phyloP scores from a whole-genome alignment of 108 stramenopile genomes.

The Cyclotella distinguenda region DNA sequence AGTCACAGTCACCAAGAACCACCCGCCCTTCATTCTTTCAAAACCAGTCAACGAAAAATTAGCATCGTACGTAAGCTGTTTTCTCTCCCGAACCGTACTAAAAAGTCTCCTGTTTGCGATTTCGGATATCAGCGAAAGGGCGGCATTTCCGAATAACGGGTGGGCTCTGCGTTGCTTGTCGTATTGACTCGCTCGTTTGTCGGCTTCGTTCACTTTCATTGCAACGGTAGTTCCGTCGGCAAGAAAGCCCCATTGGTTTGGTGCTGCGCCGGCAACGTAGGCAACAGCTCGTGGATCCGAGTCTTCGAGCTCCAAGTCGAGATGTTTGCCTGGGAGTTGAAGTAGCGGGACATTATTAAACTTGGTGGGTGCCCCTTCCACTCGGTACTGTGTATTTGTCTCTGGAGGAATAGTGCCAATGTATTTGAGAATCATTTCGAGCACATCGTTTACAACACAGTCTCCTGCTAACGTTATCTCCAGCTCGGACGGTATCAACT shows the following conservation, averaged over 20 bases:
- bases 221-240: conserved; percentile 81
- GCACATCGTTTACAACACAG: conserved; percentile 86
- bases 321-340: conserved; percentile 62
- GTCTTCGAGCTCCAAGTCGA: conserved; percentile 91
- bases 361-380: conserved; percentile 35
- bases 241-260: conserved; percentile 91
- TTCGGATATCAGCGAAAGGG: conserved; percentile 83
- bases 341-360: conserved; percentile 65
- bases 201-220: conserved; percentile 56
- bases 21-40: conserved; percentile 92
- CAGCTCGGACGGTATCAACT: conserved; percentile 79
- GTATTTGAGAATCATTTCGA: conserved; percentile 91
- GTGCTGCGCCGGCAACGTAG: conserved; percentile 92
- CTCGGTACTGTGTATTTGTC: conserved; percentile 68
- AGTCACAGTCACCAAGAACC: conserved; percentile 95
- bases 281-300: conserved; percentile 95
- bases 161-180: conserved; percentile 82
- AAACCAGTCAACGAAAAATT: conserved; percentile 92
- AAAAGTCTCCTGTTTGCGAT: conserved; percentile 93
- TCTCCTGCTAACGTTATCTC: conserved; percentile 97
- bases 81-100: conserved; percentile 91
- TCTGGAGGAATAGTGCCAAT: conserved; percentile 91
- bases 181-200: conserved; percentile 75
- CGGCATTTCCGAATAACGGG: conserved; percentile 87
- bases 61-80: conserved; percentile 96